phyloP scores from a whole-genome alignment of 208 protist genomes.

The Polymyxa betae region DNA sequence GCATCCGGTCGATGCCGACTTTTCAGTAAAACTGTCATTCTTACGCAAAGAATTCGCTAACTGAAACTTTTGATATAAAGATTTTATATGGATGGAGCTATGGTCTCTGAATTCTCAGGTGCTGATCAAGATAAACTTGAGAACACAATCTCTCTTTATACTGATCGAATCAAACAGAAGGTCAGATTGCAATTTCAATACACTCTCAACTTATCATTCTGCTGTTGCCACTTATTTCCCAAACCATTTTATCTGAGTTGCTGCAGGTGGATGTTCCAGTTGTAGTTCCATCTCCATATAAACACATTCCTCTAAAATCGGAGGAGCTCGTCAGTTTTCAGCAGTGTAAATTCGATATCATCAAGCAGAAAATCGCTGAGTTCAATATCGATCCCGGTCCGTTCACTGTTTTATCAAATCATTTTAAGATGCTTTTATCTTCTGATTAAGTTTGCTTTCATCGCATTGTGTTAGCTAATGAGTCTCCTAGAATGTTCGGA shows the following conservation, averaged over 20 bases:
- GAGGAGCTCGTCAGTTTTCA: neutral
- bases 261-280: neutral
- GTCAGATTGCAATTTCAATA: conserved; percentile 1
- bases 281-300: neutral
- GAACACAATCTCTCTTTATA: neutral
- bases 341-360: conserved; percentile 42
- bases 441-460: no score
- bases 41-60: neutral
- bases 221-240: no score
- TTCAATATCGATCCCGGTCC: conserved; percentile 19
- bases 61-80: neutral
- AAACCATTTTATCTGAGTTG: neutral
- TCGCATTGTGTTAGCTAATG: no score
- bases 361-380: conserved; percentile 34
- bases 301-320: neutral
- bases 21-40: conserved; percentile 10
- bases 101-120: conserved; percentile 6
- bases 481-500: neutral
- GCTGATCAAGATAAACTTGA: neutral
- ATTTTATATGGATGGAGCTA: conserved; percentile 7
- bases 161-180: neutral
- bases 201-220: no score
- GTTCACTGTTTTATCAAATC: neutral
- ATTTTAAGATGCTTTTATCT: neutral
- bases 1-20: conserved; percentile 19